Evolutionary conservation across 1,284 basidiomycete genomes (phyloP).

Genomic region (Tetrapyrgos nigripes): DNA sequence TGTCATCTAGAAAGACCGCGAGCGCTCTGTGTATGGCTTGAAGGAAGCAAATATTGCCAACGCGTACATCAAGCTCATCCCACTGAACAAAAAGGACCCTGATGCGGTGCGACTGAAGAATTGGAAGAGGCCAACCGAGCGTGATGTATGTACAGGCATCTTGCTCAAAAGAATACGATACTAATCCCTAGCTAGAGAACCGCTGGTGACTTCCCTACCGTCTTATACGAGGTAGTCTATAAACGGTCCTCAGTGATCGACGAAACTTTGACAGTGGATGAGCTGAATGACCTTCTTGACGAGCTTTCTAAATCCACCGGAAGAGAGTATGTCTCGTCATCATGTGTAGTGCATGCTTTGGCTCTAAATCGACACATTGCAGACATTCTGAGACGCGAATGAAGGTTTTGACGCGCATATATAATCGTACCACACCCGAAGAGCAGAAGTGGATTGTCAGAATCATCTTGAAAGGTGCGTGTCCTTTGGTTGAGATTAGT

Average conservation of each 20-base stretch:
- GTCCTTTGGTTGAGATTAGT: not conserved
- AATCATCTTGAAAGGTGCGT: constrained; percentile 88
- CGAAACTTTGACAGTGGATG: constrained; percentile 77
- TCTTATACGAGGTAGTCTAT: constrained; percentile 84
- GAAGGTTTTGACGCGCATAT: constrained; percentile 76
- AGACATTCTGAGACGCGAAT: constrained; percentile 60
- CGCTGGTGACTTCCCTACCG: constrained; percentile 87
- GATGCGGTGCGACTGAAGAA: constrained; percentile 83
- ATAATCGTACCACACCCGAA: constrained; percentile 78
- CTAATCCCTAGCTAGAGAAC: constrained; percentile 49
- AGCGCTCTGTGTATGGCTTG: constrained; percentile 87
- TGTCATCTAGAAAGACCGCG: constrained; percentile 87
- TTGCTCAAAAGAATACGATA: constrained; percentile 6
- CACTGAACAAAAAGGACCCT: constrained; percentile 77
- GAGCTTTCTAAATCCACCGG: constrained; percentile 72
- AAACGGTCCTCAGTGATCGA: constrained; percentile 86
- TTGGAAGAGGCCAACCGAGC: constrained; percentile 88
- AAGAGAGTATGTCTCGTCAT: constrained; percentile 57
- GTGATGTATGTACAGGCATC: constrained; percentile 48
- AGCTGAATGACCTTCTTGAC: constrained; percentile 82
- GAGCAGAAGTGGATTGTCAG: constrained; percentile 94
- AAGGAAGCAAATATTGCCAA: constrained; percentile 94
- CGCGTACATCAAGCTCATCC: constrained; percentile 88
- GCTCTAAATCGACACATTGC: not conserved
- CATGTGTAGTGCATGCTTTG: not conserved